These are phyloP conservation scores for Flaveria brownii DNA, from an alignment of 129 eudicot species.

Conservation along the genomic window DNA sequence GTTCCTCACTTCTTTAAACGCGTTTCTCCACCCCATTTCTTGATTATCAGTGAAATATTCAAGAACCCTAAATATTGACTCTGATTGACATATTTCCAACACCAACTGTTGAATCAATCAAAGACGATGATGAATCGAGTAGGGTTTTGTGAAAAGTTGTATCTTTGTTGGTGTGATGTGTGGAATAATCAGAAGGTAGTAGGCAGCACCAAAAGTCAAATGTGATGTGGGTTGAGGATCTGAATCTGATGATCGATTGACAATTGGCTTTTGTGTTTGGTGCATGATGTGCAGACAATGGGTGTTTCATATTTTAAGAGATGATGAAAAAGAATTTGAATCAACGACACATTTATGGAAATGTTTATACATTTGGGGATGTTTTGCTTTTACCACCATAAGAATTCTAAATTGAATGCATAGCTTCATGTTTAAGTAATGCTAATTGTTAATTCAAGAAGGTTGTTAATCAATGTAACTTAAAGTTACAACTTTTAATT, in stretches of 20 bases:
- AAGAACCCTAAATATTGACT: slow-evolving; percentile 30
- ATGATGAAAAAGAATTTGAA: slow-evolving; percentile 14
- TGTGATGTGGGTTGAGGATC: slow-evolving; percentile 7
- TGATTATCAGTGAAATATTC: background rate
- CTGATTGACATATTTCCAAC: slow-evolving; percentile 3
- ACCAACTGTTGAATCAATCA: no score
- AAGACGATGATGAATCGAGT: no score
- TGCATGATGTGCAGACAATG: slow-evolving; percentile 24
- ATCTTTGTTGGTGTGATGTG: background rate
- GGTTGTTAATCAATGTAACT: no score
- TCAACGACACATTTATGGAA: slow-evolving; percentile 27
- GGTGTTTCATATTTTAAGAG: slow-evolving; percentile 25
- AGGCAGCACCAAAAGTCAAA: slow-evolving; percentile 30
- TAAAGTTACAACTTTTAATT: no score
- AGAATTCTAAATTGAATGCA: no score
- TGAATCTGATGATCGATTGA: slow-evolving; percentile 15
- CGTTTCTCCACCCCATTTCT: slow-evolving; percentile 68
- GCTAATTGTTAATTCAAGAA: no score
- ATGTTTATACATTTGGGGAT: slow-evolving; percentile 11
- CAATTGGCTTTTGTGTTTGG: slow-evolving; percentile 23
- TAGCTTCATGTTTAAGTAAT: no score
- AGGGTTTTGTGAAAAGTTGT: background rate
- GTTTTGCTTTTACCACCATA: no score
- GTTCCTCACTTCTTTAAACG: slow-evolving; percentile 55
- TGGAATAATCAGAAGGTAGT: slow-evolving; percentile 8